These are phyloP conservation scores for Bonia amplexicaulis DNA, from an alignment of 176 grass and related monocot genomes.

Conservation along the genomic window DNA sequence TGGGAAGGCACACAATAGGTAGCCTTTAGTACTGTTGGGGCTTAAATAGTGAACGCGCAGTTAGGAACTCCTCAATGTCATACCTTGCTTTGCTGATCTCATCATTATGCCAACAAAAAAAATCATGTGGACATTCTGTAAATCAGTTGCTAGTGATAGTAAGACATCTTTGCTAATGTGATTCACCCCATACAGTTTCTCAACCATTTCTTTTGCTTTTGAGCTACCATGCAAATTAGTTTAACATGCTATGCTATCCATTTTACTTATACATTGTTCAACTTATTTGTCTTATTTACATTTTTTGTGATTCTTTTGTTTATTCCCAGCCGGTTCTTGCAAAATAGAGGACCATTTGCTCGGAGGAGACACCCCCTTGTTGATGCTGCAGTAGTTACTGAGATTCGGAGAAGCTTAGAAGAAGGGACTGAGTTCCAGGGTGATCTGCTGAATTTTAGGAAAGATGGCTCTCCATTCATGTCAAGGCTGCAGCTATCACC, in stretches of 20 bases:
- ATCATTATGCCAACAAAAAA: neutral
- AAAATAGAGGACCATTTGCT: slow-evolving; percentile 81
- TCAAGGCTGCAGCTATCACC: slow-evolving; percentile 62
- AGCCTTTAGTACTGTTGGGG: neutral
- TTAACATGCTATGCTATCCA: neutral
- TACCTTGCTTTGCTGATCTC: neutral
- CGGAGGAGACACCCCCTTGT: slow-evolving; percentile 82
- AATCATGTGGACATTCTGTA: neutral
- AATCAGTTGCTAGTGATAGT: neutral
- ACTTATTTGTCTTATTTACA: neutral
- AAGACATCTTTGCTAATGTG: neutral
- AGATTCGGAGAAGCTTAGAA: slow-evolving; percentile 71
- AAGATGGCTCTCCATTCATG: slow-evolving; percentile 86
- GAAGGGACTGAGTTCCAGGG: slow-evolving; percentile 72
- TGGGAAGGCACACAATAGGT: neutral
- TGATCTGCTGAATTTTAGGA: slow-evolving; percentile 87
- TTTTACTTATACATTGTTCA: neutral
- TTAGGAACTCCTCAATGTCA: neutral
- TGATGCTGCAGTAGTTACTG: slow-evolving; percentile 65
- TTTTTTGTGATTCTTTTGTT: slow-evolving; percentile 8
- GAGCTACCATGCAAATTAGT: neutral
- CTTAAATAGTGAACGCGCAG: neutral
- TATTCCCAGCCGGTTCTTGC: slow-evolving; percentile 76
- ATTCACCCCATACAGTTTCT: neutral
- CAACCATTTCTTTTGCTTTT: neutral